Percentiles rank a stretch among this genome's conserved stretches.
phyloP scores from a whole-genome alignment of 225 moss, liverwort and hornwort genomes.

The Polytrichum formosum region DNA sequence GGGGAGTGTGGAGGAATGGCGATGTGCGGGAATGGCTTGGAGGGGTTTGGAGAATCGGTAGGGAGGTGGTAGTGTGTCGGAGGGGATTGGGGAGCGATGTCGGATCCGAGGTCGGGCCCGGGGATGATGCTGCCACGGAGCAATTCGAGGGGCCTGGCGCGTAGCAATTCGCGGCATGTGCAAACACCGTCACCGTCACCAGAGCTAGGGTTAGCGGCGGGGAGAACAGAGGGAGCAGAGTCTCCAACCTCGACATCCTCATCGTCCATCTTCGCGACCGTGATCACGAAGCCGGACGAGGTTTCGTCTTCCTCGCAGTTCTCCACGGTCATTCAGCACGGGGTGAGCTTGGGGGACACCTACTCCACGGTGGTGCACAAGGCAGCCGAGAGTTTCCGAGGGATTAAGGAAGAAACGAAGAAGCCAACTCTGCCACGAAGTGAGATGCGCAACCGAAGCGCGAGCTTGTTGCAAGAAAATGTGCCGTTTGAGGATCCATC shows the following conservation, averaged over 20 bases:
- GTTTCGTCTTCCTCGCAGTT: slow-evolving; percentile 53
- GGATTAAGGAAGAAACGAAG: slow-evolving; percentile 21
- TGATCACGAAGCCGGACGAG: slow-evolving; percentile 73
- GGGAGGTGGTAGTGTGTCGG: too few species aligned
- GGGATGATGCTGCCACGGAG: slow-evolving; percentile 17
- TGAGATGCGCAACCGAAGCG: slow-evolving; percentile 48
- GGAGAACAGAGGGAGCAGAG: background rate
- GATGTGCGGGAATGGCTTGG: too few species aligned
- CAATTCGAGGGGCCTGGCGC: slow-evolving; percentile 22
- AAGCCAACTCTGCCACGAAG: slow-evolving; percentile 14
- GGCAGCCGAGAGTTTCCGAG: slow-evolving; percentile 54
- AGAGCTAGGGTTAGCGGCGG: background rate
- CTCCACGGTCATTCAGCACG: slow-evolving; percentile 78
- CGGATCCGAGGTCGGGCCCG: slow-evolving; percentile 1
- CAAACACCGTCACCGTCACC: background rate
- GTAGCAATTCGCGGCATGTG: background rate
- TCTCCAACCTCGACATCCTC: slow-evolving; percentile 36
- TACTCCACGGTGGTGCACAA: slow-evolving; percentile 67
- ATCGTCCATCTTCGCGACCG: slow-evolving; percentile 76
- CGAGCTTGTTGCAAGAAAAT: slow-evolving; percentile 63
- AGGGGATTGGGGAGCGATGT: slow-evolving; percentile 9
- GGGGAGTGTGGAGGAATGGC: too few species aligned
- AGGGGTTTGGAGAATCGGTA: too few species aligned
- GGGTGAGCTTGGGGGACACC: slow-evolving; percentile 28
- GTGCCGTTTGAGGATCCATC: slow-evolving; percentile 83